Evolutionary conservation across 371 early-diverging fungal species (phyloP), one percentile per base, ranked within the genome.

Genomic region (Catenaria anguillulae): DNA sequence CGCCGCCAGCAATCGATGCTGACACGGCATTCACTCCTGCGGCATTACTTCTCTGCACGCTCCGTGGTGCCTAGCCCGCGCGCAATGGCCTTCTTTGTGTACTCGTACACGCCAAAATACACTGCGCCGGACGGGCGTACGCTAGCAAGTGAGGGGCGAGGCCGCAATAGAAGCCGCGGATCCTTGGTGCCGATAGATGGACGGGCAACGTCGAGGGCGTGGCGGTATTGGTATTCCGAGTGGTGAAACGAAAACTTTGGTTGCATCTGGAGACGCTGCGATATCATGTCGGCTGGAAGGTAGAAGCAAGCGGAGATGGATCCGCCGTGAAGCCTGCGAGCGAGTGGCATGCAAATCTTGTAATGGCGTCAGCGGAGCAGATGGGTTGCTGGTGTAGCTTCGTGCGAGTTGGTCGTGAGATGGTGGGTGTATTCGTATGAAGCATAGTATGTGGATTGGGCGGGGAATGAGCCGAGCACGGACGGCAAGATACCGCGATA

Each of bases 251-350:
- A 40, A 23, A 58, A 58, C 15, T 23, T n/a, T 19, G 58, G 58
- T 17, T 58, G 58, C 24, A 36, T 58, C 31, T 58, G 58, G 21
- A 58, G 35, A 4, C 58, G 58, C 34, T 58, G 58, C 36, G 40
- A 40, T 1, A 58, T 26, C 17, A 35, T 58, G 31, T 58, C 58
- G 24, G 58, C 36, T 15, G 58, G 58, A 0, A 58, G 40, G 31
- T 34, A 58, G 31, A 58, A 58, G 8, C 6, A 13, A 12, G 58
- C 58, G 15, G 58, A n/a, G 15, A 17, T 17, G 13, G 13, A 12
- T 17, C 58, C 36, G 58, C 58, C 21, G 58, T 34, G 17, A 42
- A 21, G 6, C 58, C 58, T 8, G 58, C 58, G 26, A 58, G 26
- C 21, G 58, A 33, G 58, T 58, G 58, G 26, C 26, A n/a, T n/a